Base-by-base conservation (phyloP, 352 stramenopile genomes). In the Phytophthora niederhauseri region DNA sequence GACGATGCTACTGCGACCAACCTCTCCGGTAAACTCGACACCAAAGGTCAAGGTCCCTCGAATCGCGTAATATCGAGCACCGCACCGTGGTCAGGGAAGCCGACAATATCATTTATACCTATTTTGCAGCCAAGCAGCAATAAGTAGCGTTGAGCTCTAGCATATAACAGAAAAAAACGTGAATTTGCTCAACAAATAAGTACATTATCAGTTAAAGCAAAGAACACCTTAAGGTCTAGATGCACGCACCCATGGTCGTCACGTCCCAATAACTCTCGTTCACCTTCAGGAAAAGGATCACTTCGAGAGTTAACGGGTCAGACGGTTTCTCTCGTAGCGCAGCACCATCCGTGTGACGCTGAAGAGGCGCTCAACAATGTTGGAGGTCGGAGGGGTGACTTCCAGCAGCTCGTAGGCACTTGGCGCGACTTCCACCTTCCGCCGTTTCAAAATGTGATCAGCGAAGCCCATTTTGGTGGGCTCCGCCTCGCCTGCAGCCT, bases 221-320 rank as follows among this genome's bases (percentile, higher is more conserved):
- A 45, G 9, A n/a, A 1, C 9, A 15, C n/a, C 51, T 45, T 28
- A 4, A 2, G 4, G 20, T 12, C 55, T 61, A 61, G 24, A 61
- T 52, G 14, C 20, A 36, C 6, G 36, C 19, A 20, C 52, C 55
- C 1, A 61, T 38, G 15, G 58, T 65, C 14, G 58, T 57, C 20
- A 64, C 62, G 24, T 55, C 54, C 62, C 54, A 49, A 5, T 64
- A 63, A 1, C n/a, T 53, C 0, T 26, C n/a, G 62, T 63, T 69
- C 0, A 63, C 52, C 53, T 62, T 62, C 1, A 68, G 30, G 12
- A 68, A 46, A 19, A 63, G 2, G 1, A 58, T 15, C 52, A 68
- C 58, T 26, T 46, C 52, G 0, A 68, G 7, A 8, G 48, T 6
- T 58, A 1, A 3, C 45, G 63, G 2, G 48, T 43, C 0, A 70